Conservation (phyloP, 2,329 filamentous ascomycete genomes). For the Paraphoma sp. region DNA sequence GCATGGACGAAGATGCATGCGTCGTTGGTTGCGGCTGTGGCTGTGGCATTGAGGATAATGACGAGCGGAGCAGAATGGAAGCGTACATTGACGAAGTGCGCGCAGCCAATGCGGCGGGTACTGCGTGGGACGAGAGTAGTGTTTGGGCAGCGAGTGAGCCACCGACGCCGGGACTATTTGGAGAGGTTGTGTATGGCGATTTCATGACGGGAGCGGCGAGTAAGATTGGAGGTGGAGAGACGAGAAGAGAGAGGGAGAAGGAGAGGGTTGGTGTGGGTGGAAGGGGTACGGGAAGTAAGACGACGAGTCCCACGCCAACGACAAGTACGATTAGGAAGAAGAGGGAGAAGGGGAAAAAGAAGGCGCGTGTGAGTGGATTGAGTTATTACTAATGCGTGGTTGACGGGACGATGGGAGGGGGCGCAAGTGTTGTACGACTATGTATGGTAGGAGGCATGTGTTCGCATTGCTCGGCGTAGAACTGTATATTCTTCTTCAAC, state of each 20-base stretch:
- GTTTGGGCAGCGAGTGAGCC: slow-evolving; percentile 28
- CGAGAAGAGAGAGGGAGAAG: slow-evolving; percentile 19
- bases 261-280: slow-evolving; percentile 4
- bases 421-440: slow-evolving; percentile 5
- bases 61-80: slow-evolving; percentile 34
- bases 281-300: slow-evolving; percentile 17
- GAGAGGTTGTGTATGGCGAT: slow-evolving; percentile 21
- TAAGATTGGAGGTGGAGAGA: slow-evolving; percentile 18
- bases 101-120: slow-evolving; percentile 31
- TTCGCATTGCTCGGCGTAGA: background rate
- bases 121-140: slow-evolving; percentile 35
- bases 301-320: slow-evolving; percentile 19
- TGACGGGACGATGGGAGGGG: background rate
- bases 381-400: slow-evolving; percentile 32
- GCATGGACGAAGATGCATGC: slow-evolving; percentile 36
- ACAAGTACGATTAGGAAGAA: slow-evolving; percentile 27
- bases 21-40: slow-evolving; percentile 39
- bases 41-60: slow-evolving; percentile 35
- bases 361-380: slow-evolving; percentile 31
- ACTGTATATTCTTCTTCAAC: background rate
- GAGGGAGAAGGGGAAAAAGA: slow-evolving; percentile 29
- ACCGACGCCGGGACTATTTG: slow-evolving; percentile 22
- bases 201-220: slow-evolving; percentile 24
- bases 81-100: slow-evolving; percentile 37
- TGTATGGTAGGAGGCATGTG: background rate